These are phyloP conservation scores for Extremus antarcticus DNA, from an alignment of 495 filamentous ascomycete species.

Conservation along the genomic window DNA sequence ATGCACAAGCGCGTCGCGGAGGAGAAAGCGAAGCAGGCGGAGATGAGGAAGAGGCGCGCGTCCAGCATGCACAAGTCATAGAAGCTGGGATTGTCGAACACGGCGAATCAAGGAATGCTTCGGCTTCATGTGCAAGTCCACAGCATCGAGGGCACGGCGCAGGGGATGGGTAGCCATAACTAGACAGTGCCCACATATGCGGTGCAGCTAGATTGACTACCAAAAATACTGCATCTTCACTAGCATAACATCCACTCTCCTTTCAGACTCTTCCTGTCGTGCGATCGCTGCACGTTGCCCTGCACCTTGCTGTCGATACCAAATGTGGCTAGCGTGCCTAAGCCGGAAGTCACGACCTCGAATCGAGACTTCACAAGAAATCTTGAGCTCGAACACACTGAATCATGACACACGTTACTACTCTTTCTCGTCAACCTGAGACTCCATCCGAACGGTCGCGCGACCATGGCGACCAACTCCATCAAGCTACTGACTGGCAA, in stretches of 20 bases:
- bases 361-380: neutral
- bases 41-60: constrained; percentile 87
- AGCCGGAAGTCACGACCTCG: neutral
- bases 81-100: no score
- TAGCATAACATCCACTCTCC: neutral
- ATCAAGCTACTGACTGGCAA: constrained; percentile 95
- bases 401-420: neutral
- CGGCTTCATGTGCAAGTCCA: no score
- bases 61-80: constrained; percentile 74
- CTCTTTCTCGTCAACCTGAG: neutral
- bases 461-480: constrained; percentile 65
- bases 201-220: neutral
- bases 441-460: constrained; percentile 4
- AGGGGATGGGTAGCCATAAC: neutral
- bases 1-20: constrained; percentile 90
- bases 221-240: neutral
- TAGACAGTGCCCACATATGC: no score
- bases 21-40: constrained; percentile 81
- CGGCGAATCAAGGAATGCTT: no score
- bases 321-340: neutral
- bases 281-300: neutral
- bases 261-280: neutral
- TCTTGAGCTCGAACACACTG: neutral
- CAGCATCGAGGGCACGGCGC: no score
- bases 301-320: neutral